Percentiles rank a stretch among this genome's conserved stretches.
Conservation (phyloP, 139 green algal genomes). For the Micractinium sp. region DNA sequence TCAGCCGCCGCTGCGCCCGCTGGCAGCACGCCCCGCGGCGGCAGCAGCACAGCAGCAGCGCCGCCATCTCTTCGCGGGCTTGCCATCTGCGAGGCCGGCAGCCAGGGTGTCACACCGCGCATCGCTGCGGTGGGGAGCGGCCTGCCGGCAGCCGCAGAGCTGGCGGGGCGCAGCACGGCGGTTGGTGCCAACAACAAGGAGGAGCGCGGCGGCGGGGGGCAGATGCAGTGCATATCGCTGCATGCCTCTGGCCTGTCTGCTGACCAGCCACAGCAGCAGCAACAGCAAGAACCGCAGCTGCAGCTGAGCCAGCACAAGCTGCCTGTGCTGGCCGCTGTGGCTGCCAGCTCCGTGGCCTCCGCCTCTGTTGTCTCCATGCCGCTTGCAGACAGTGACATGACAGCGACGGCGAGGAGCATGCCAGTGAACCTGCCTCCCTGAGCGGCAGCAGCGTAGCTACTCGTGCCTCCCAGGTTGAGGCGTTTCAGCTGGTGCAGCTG, state of each 20-base stretch:
- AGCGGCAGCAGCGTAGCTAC: neutral
- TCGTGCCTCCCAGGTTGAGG: neutral
- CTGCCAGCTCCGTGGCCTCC: neutral
- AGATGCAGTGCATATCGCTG: neutral
- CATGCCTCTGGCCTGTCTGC: neutral
- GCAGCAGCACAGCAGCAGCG: neutral
- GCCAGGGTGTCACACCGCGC: neutral
- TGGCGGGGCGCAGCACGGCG: neutral
- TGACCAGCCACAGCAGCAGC: neutral
- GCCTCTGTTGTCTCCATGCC: neutral
- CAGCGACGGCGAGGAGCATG: neutral
- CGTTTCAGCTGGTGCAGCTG: constrained; percentile 1
- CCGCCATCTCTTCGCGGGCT: neutral
- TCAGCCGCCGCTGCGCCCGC: neutral
- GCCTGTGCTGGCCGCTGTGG: neutral
- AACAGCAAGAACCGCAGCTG: neutral
- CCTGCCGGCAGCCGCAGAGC: neutral
- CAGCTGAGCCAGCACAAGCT: neutral
- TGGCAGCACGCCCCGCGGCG: neutral
- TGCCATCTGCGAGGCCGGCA: neutral
- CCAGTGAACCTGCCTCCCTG: neutral
- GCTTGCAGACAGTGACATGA: neutral
- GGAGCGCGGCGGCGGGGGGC: neutral
- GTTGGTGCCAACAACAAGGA: neutral
- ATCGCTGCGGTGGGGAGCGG: constrained; percentile 3